Base-by-base conservation (phyloP, 169 alveolate genomes). In the Eimeria acervulina region DNA sequence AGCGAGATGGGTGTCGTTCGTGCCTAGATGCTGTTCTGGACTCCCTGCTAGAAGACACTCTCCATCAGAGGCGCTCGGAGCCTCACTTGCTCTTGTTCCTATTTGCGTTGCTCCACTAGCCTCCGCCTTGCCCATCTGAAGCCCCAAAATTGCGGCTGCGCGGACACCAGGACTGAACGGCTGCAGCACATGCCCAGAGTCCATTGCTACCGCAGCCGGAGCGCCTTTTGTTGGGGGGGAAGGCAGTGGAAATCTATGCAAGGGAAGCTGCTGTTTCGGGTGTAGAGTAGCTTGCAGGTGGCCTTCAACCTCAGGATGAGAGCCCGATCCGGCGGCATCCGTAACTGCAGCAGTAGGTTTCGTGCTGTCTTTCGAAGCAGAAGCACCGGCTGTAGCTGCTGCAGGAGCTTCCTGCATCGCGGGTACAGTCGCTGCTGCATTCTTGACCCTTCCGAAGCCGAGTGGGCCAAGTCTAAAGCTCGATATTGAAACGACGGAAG, bases 401-500 rank as follows among this genome's bases (percentile, higher is more conserved):
- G 91, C 76, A 52, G 68, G 15, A 44, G 10, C 55, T 51, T 31
- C 33, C 51, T 19, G 51, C 28, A 51, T 23, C n/a, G 76, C 51
- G 4, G 76, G 33, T 31, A 74, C 91, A 83, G 47, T 42, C 5
- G 51, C 93, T 36, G 93, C 52, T 59, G 80, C 76, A 61, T 21
- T 70, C 19, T 13, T 44, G 70, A 28, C 81, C 59, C 93, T 38
- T 0, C 93, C 81, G 42, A 85, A 85, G 66, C 74, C 93, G 15
- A 85, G 61, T 5, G 93, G 93, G 63, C 93, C 93, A 1, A 85
- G 59, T 38, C 80, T 61, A 85, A 85, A 85, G 44, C 81, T 40
- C 44, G 93, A 61, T 38, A 85, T 44, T 44, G 93, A 85, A 36
- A 85, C 93, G 61, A 85, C 93, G 63, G 93, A 85, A 8, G 93